Percentiles rank a stretch among this genome's conserved stretches.
Evolutionary conservation across 2,329 filamentous ascomycete genomes (phyloP).

Genomic region (Endothia cerciana): DNA sequence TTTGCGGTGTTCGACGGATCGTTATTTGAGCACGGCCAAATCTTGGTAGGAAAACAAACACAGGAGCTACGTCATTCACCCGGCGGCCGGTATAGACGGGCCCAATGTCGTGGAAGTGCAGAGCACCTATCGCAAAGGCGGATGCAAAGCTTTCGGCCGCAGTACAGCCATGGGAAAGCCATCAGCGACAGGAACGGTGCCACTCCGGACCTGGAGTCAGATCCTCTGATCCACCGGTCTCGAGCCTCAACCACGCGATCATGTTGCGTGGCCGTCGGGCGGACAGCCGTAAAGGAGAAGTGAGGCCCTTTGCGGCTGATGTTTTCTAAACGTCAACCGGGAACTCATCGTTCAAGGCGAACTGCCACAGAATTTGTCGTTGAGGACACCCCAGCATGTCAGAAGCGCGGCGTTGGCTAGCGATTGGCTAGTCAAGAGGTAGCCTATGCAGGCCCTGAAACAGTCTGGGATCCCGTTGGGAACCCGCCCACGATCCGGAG

Average conservation of each 20-base stretch:
- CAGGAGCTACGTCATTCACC: too few relatives aligned
- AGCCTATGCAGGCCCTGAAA: not conserved
- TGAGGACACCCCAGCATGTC: conserved; percentile 8
- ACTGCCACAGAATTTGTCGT: not conserved
- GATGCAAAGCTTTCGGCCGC: not conserved
- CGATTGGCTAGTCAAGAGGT: conserved; percentile 6
- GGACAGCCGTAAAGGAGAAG: not conserved
- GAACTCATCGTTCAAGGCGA: not conserved
- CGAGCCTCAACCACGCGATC: not conserved
- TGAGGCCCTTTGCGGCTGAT: not conserved
- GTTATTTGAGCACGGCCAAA: too few relatives aligned
- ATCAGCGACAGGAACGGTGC: not conserved
- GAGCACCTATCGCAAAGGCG: not conserved
- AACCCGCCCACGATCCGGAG: not conserved
- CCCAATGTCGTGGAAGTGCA: not conserved
- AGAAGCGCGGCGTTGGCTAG: not conserved
- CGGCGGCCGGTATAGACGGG: too few relatives aligned
- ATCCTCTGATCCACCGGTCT: not conserved
- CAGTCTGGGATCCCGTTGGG: not conserved
- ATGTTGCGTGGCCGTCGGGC: not conserved
- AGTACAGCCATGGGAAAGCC: not conserved
- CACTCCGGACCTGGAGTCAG: not conserved
- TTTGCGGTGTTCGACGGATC: too few relatives aligned
- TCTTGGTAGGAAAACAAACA: too few relatives aligned
- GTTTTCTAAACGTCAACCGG: not conserved